Percentiles rank a stretch among this genome's conserved stretches.
Conservation (phyloP, 257 asterid genomes). For the Capsicum baccatum region DNA sequence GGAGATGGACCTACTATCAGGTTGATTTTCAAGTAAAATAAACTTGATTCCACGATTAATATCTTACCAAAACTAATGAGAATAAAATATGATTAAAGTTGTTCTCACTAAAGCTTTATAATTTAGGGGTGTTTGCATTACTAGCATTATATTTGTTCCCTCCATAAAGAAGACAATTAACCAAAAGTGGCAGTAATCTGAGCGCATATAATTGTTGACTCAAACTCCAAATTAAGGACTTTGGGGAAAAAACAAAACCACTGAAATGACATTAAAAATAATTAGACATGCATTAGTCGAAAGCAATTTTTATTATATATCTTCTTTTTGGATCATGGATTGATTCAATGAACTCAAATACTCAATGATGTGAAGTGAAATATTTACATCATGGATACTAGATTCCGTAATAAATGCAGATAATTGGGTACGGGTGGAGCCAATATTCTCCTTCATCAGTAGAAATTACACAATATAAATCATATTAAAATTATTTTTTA, state of each 20-base stretch:
- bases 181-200: background rate
- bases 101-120: background rate
- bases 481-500: too few relatives aligned
- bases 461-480: too few relatives aligned
- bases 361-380: background rate
- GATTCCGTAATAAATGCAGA: background rate
- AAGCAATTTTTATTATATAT: background rate
- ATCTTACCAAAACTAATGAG: background rate
- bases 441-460: background rate
- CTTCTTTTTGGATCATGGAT: background rate
- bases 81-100: background rate
- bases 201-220: background rate
- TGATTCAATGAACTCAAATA: constrained; percentile 25
- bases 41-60: background rate
- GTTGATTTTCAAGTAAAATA: background rate
- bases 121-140: background rate
- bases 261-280: constrained; percentile 2
- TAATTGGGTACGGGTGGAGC: background rate
- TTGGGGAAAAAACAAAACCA: background rate
- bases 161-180: background rate
- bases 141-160: background rate
- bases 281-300: background rate
- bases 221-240: background rate
- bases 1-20: background rate
- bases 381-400: background rate